A percentile compares a stretch with the other conserved stretches of the same genome.
These are phyloP conservation scores for Histomonas meleagridis DNA, from an alignment of 208 protist genomes.

Conservation along the genomic window DNA sequence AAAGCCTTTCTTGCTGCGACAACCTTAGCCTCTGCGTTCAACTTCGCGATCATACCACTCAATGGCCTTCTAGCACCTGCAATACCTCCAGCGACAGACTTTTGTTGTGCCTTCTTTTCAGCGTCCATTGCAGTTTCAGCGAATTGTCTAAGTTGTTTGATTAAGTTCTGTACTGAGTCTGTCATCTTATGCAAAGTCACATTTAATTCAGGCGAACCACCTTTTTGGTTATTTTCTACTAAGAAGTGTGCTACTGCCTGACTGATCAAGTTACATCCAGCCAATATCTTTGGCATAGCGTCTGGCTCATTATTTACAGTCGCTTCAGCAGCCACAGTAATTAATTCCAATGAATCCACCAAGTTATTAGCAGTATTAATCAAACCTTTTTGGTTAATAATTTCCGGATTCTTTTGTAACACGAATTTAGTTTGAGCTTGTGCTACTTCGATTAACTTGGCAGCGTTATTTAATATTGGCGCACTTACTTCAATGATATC, in stretches of 20 bases:
- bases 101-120: not conserved
- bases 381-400: not conserved
- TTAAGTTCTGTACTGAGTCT: not conserved
- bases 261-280: not conserved
- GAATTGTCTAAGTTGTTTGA: not conserved
- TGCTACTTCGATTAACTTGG: conserved; percentile 19
- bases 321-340: not conserved
- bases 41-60: not conserved
- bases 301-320: conserved; percentile 33
- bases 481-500: conserved; percentile 24
- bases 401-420: not conserved
- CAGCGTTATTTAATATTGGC: not conserved
- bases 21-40: conserved; percentile 26
- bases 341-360: not conserved
- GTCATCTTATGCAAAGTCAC: not conserved
- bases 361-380: not conserved
- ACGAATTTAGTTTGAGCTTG: conserved; percentile 12
- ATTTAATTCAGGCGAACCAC: not conserved
- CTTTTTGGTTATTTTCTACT: not conserved
- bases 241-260: not conserved
- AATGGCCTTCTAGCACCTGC: not conserved
- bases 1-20: conserved; percentile 14
- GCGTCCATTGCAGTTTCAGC: not conserved
- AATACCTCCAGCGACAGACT: not conserved
- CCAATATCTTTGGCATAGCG: not conserved